phyloP scores from a whole-genome alignment of 495 filamentous ascomycete genomes.

The Peziza echinospora region DNA sequence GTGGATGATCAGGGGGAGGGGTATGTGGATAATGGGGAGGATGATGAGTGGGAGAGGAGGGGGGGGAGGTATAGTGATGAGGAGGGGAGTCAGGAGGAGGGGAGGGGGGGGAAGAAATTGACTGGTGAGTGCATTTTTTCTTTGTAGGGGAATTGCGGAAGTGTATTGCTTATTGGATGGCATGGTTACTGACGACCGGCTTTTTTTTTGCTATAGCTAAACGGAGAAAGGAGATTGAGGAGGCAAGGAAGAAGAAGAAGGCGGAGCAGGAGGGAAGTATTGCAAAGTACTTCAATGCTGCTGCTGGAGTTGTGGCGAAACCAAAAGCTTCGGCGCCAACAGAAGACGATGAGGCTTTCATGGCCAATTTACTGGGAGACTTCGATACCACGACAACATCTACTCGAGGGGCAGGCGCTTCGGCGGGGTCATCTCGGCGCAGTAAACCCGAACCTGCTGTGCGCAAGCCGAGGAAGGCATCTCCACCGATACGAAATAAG shows the following conservation, averaged over 20 bases:
- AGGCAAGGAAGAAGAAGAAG: slow-evolving; percentile 60
- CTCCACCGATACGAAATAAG: slow-evolving; percentile 34
- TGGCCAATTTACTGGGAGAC: slow-evolving; percentile 65
- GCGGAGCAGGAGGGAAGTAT: slow-evolving; percentile 80
- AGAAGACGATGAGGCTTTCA: slow-evolving; percentile 68
- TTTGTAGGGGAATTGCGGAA: slow-evolving; percentile 12
- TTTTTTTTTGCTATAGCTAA: slow-evolving; percentile 33
- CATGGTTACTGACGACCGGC: not conserved
- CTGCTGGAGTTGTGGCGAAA: slow-evolving; percentile 43
- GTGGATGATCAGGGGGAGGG: slow-evolving; percentile 85
- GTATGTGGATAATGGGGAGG: slow-evolving; percentile 90
- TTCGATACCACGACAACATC: slow-evolving; percentile 55
- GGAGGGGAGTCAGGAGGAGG: slow-evolving; percentile 6
- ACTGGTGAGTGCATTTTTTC: no score
- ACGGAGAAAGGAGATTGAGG: slow-evolving; percentile 43
- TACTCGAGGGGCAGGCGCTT: no score
- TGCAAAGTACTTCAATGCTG: slow-evolving; percentile 72
- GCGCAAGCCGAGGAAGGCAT: slow-evolving; percentile 57
- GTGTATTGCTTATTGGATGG: slow-evolving; percentile 1
- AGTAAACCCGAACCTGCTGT: slow-evolving; percentile 42
- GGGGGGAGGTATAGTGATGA: slow-evolving; percentile 26
- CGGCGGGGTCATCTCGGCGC: slow-evolving; percentile 36
- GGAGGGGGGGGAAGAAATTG: not conserved
- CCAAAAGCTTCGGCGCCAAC: slow-evolving; percentile 45
- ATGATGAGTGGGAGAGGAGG: slow-evolving; percentile 67